phyloP scores from a whole-genome alignment of 2,329 filamentous ascomycete species.

The Clonostachys rhizophaga region DNA sequence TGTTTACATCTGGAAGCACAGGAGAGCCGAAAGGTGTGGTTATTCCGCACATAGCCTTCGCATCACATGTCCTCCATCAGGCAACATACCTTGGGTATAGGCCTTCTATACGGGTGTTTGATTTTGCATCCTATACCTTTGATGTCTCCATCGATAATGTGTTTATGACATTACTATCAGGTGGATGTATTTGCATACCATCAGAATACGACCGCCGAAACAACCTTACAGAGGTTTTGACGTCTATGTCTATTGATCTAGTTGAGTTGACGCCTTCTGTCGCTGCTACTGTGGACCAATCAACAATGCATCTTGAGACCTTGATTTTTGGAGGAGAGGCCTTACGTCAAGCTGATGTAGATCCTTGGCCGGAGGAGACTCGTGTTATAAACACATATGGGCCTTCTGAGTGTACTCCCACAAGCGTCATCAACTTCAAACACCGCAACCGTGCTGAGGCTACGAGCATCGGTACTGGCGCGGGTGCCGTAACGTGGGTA shows the following conservation, averaged over 20 bases:
- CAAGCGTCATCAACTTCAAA: conserved; percentile 32
- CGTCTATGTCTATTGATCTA: conserved; percentile 4
- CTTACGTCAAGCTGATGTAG: conserved; percentile 27
- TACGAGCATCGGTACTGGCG: conserved; percentile 18
- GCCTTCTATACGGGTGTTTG: conserved; percentile 7
- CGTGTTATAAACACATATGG: conserved; percentile 6
- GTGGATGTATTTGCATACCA: conserved; percentile 6
- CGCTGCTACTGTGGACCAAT: conserved; percentile 1
- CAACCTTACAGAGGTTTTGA: conserved; percentile 6
- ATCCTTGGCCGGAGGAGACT: conserved; percentile 8
- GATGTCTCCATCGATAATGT: conserved; percentile 5
- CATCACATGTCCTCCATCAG: conserved; percentile 7
- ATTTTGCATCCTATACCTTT: conserved; percentile 17
- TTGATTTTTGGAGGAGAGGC: conserved; percentile 15
- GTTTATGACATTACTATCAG: conserved; percentile 1
- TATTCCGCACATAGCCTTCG: conserved; percentile 8
- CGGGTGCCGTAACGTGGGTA: conserved; percentile 22
- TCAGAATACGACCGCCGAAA: conserved; percentile 6
- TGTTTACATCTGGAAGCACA: conserved; percentile 5
- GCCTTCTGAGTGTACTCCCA: conserved; percentile 9
- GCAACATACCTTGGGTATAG: not conserved
- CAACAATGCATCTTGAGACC: conserved; percentile 9
- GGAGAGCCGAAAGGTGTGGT: conserved; percentile 13
- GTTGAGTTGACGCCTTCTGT: conserved; percentile 5
- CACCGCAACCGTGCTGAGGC: conserved; percentile 21